Conservation (phyloP, 768 basidiomycete genomes). For the Clitopilus hobsonii region DNA sequence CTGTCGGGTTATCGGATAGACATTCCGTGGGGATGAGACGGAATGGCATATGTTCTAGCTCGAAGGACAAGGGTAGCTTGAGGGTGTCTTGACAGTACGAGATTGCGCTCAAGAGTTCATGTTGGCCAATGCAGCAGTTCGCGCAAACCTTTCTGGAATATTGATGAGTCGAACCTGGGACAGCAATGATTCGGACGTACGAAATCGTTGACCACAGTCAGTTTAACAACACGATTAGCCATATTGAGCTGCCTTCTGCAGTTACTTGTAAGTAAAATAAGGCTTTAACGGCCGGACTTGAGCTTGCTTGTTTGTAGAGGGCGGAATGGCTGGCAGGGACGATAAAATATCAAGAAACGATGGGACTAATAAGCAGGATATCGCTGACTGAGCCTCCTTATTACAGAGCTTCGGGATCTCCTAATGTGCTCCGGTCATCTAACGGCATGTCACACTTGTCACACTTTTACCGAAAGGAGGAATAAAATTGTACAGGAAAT, state of each 20-base stretch:
- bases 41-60: constrained; percentile 51
- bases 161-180: constrained; percentile 3
- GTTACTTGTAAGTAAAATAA: neutral
- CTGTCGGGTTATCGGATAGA: constrained; percentile 29
- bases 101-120: constrained; percentile 48
- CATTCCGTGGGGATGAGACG: constrained; percentile 35
- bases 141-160: constrained; percentile 34
- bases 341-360: neutral
- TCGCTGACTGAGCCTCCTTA: neutral
- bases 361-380: neutral
- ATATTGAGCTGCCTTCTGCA: neutral
- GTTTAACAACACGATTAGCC: constrained; percentile 38
- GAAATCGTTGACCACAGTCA: constrained; percentile 47
- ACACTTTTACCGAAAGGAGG: neutral
- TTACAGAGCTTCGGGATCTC: constrained; percentile 1
- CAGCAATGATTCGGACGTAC: constrained; percentile 18
- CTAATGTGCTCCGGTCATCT: neutral
- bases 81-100: constrained; percentile 41
- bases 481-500: neutral
- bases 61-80: constrained; percentile 42
- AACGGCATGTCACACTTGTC: neutral
- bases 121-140: constrained; percentile 49
- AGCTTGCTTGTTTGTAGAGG: neutral
- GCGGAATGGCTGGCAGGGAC: neutral
- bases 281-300: neutral